A percentile compares a stretch with the other conserved stretches of the same genome.
These are phyloP conservation scores for Lasiodiplodia sp. DNA, from an alignment of 2,329 filamentous ascomycete genomes.

Conservation along the genomic window DNA sequence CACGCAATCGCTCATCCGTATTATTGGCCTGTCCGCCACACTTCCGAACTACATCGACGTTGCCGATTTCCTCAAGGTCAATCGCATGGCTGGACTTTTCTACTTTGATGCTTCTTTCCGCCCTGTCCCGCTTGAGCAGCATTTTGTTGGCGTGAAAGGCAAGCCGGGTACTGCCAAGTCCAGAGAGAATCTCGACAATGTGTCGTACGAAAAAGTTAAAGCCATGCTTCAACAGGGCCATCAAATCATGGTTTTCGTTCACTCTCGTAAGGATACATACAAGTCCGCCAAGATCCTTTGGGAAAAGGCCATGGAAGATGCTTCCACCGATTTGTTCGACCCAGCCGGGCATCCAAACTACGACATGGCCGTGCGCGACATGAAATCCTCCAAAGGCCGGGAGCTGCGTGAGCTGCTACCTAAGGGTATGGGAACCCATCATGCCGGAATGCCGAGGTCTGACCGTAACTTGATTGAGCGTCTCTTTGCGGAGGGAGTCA, in stretches of 20 bases:
- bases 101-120: conserved; percentile 97
- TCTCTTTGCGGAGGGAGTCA: conserved; percentile 87
- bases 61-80: conserved; percentile 95
- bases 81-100: conserved; percentile 89
- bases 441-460: conserved; percentile 93
- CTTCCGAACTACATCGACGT: conserved; percentile 97
- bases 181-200: conserved; percentile 85
- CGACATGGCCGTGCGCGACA: conserved; percentile 79
- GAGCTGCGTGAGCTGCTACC: conserved; percentile 89
- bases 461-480: conserved; percentile 96
- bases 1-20: conserved; percentile 95
- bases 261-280: conserved; percentile 93
- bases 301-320: conserved; percentile 84
- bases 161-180: conserved; percentile 83
- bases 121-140: conserved; percentile 93
- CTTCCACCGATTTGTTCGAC: conserved; percentile 82
- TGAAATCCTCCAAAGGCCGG: conserved; percentile 83
- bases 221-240: conserved; percentile 93
- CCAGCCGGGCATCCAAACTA: conserved; percentile 80
- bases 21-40: conserved; percentile 93
- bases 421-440: conserved; percentile 93
- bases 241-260: conserved; percentile 99
- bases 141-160: conserved; percentile 95
- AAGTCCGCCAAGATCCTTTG: conserved; percentile 84
- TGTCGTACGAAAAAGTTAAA: conserved; percentile 91